Evolutionary conservation across 2,329 filamentous ascomycete genomes (phyloP).

Genomic region (Ascochyta lentis): DNA sequence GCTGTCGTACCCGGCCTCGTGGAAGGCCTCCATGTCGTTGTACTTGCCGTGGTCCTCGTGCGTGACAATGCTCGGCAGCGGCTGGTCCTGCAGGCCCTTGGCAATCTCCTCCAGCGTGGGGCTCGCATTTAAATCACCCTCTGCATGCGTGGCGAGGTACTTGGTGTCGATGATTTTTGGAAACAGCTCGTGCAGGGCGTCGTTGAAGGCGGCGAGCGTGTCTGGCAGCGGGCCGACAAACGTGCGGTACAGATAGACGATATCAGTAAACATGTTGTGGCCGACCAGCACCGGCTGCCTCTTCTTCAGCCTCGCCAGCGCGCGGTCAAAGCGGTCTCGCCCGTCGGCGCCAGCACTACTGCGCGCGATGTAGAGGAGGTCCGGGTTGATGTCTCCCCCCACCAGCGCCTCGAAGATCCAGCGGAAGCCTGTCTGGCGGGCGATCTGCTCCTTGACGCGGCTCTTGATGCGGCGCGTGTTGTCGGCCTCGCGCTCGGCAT

Average conservation of each 20-base stretch:
- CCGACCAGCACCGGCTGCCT: constrained; percentile 63
- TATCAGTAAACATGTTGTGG: constrained; percentile 70
- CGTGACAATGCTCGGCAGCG: constrained; percentile 52
- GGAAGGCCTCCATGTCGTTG: constrained; percentile 50
- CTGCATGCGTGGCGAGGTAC: constrained; percentile 66
- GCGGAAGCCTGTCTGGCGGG: constrained; percentile 56
- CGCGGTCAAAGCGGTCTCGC: constrained; percentile 49
- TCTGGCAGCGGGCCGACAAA: constrained; percentile 66
- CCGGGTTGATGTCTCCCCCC: constrained; percentile 45
- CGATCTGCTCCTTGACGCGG: constrained; percentile 51
- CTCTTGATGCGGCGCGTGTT: constrained; percentile 47
- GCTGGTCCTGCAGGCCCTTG: constrained; percentile 49
- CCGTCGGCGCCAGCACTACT: constrained; percentile 40
- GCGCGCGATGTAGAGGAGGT: constrained; percentile 46
- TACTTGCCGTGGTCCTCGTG: constrained; percentile 51
- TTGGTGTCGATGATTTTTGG: constrained; percentile 68
- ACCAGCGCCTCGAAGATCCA: constrained; percentile 59
- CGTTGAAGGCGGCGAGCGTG: constrained; percentile 61
- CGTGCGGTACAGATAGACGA: constrained; percentile 68
- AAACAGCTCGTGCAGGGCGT: constrained; percentile 60
- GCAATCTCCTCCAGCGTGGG: constrained; percentile 59
- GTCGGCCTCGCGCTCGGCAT: constrained; percentile 54
- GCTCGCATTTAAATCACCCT: constrained; percentile 58
- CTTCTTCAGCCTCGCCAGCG: constrained; percentile 52
- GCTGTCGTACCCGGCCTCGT: constrained; percentile 70